phyloP scores from a whole-genome alignment of 257 asterid species.

The Nicotiana knightiana region DNA sequence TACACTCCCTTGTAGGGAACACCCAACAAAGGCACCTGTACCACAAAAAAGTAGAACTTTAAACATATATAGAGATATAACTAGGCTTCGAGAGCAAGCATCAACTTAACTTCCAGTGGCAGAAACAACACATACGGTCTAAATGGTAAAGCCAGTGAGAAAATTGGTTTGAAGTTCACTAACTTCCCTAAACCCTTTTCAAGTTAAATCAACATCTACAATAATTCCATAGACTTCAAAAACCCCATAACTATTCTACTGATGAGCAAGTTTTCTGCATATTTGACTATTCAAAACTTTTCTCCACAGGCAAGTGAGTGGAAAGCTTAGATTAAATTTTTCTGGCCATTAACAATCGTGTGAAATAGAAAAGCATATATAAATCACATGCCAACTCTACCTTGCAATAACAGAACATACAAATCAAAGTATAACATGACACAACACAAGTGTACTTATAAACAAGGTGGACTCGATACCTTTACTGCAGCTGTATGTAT shows the following conservation, averaged over 20 bases:
- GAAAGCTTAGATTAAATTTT: not conserved
- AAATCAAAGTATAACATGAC: not conserved
- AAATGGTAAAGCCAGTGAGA: not conserved
- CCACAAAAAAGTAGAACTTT: not conserved
- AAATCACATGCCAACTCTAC: not conserved
- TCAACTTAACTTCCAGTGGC: not conserved
- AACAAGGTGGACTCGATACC: slow-evolving; percentile 32
- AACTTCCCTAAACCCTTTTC: not conserved
- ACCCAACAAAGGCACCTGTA: slow-evolving; percentile 95
- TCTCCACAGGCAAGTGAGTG: not conserved
- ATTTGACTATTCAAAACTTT: not conserved
- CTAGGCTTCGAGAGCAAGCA: not conserved
- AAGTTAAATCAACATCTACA: not conserved
- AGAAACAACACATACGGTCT: not conserved
- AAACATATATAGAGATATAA: not conserved
- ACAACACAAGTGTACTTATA: not conserved
- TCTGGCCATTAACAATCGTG: not conserved
- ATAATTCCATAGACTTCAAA: not conserved
- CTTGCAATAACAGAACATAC: not conserved
- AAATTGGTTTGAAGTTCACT: not conserved
- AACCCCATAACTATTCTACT: not conserved
- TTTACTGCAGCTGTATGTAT: slow-evolving; percentile 95
- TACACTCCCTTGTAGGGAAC: slow-evolving; percentile 86
- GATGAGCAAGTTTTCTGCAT: not conserved
- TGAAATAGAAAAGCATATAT: not conserved